These are phyloP conservation scores for Pilaira anomala DNA, from an alignment of 192 early-diverging fungal genomes.

Conservation along the genomic window DNA sequence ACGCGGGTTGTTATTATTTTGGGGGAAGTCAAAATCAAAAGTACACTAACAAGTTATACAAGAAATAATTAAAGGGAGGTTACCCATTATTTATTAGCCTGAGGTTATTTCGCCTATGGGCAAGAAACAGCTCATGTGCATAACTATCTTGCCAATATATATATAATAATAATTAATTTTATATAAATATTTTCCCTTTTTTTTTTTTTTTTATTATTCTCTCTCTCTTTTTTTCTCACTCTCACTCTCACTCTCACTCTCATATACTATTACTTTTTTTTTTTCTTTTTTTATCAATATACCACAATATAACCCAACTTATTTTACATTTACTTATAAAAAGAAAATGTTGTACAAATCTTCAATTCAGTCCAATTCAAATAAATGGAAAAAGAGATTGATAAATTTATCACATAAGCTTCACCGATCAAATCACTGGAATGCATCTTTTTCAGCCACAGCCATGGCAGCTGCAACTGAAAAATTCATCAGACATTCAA, in stretches of 20 bases:
- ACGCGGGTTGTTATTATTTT: no score
- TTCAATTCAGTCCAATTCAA: neutral
- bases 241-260: neutral
- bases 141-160: slow-evolving; percentile 12
- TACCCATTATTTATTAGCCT: neutral
- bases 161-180: slow-evolving; percentile 12
- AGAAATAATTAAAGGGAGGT: slow-evolving; percentile 12
- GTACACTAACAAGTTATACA: slow-evolving; percentile 8
- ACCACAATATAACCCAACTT: neutral
- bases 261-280: neutral
- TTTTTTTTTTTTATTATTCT: slow-evolving; percentile 13
- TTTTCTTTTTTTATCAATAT: neutral
- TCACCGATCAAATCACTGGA: slow-evolving; percentile 3
- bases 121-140: slow-evolving; percentile 17
- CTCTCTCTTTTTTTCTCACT: neutral
- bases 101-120: slow-evolving; percentile 29
- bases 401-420: slow-evolving; percentile 10
- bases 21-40: slow-evolving; percentile 16
- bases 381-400: slow-evolving; percentile 17
- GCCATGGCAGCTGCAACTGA: slow-evolving; percentile 27
- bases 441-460: slow-evolving; percentile 13
- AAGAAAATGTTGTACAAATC: neutral
- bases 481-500: slow-evolving; percentile 20
- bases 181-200: slow-evolving; percentile 2
- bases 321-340: neutral